A percentile compares a stretch with the other conserved stretches of the same genome.
These are phyloP conservation scores for Trichoderma koningiopsis DNA, from an alignment of 2,329 filamentous ascomycete species.

Conservation along the genomic window DNA sequence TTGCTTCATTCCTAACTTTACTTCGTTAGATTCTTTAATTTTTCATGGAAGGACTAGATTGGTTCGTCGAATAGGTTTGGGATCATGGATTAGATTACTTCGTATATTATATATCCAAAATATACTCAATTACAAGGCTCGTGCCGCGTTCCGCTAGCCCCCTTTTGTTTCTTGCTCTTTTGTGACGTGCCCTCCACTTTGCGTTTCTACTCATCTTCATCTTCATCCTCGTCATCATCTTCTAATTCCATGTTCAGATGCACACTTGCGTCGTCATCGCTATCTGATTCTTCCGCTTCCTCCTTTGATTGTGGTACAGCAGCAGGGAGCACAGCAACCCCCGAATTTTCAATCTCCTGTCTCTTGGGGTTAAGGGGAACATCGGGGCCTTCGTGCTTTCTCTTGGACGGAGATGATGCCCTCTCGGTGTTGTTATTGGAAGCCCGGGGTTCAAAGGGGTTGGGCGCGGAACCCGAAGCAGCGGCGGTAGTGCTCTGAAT, in stretches of 20 bases:
- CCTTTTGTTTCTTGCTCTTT: neutral
- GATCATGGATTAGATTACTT: constrained; percentile 3
- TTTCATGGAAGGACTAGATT: neutral
- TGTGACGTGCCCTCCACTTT: neutral
- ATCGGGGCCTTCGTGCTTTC: constrained; percentile 45
- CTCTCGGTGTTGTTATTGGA: constrained; percentile 27
- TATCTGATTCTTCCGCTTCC: constrained; percentile 37
- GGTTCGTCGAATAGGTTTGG: neutral
- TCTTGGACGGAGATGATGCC: constrained; percentile 40
- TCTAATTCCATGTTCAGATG: constrained; percentile 63
- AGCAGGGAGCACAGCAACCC: constrained; percentile 16
- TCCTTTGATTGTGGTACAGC: constrained; percentile 27
- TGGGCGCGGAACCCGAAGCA: constrained; percentile 37
- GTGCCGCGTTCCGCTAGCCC: neutral
- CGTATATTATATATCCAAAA: constrained; percentile 11
- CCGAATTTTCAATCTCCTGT: constrained; percentile 42
- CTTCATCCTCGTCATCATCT: constrained; percentile 44
- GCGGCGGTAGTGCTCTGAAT: constrained; percentile 42
- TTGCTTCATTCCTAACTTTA: neutral
- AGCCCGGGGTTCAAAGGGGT: constrained; percentile 41
- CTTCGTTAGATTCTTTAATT: neutral
- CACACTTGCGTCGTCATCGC: constrained; percentile 56
- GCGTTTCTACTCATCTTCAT: constrained; percentile 27
- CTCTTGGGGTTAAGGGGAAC: constrained; percentile 42
- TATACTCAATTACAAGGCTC: constrained; percentile 20